Evolutionary conservation across 2,329 filamentous ascomycete species (phyloP).

Genomic region (Clarireedia homoeocarpa): DNA sequence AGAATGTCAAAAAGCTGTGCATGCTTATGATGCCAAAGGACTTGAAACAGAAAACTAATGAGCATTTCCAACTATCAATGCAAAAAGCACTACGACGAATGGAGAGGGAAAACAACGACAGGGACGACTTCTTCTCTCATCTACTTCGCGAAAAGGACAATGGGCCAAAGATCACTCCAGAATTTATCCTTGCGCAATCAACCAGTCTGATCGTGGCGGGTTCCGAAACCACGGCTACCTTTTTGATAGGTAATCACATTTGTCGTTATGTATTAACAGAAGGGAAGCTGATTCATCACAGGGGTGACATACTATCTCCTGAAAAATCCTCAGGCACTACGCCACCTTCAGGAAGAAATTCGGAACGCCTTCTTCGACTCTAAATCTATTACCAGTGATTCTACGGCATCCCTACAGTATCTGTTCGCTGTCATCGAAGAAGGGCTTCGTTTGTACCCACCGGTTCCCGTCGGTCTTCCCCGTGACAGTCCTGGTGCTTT

Average conservation of each 20-base stretch:
- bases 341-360: background rate
- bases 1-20: background rate
- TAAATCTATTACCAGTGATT: conserved; percentile 2
- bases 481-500: conserved; percentile 1
- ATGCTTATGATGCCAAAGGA: background rate
- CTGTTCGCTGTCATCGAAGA: conserved; percentile 7
- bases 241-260: background rate
- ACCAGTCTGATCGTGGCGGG: conserved; percentile 6
- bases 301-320: conserved; percentile 2
- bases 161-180: conserved; percentile 3
- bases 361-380: background rate
- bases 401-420: background rate
- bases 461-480: background rate
- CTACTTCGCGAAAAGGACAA: conserved; percentile 1
- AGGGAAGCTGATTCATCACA: background rate
- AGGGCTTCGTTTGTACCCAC: conserved; percentile 7
- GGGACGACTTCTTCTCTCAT: conserved; percentile 9
- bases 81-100: conserved; percentile 3
- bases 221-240: conserved; percentile 2
- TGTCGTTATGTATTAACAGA: background rate
- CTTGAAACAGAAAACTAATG: background rate
- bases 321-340: background rate
- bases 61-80: conserved; percentile 1
- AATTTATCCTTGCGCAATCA: background rate
- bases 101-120: conserved; percentile 1